Percentiles rank a stretch among this genome's conserved stretches.
Conservation (phyloP, 306 rosid genomes). For the Cicer yamashitae region DNA sequence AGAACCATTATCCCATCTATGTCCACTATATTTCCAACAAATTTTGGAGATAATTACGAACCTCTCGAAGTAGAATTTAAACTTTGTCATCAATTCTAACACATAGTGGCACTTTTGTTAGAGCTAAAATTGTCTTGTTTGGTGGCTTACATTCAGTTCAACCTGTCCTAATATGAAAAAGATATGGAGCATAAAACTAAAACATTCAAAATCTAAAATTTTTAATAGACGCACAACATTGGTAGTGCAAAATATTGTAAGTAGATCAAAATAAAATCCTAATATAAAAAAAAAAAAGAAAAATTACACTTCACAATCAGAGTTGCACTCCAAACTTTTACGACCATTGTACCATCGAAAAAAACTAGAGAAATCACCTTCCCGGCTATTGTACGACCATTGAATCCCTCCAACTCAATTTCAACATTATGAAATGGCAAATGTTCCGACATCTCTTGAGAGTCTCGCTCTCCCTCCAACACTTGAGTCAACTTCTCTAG, state of each 20-base stretch:
- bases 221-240: background rate
- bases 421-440: slow-evolving; percentile 94
- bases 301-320: background rate
- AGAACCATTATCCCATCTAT: too few species aligned
- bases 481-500: slow-evolving; percentile 83
- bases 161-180: background rate
- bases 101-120: background rate
- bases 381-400: slow-evolving; percentile 87
- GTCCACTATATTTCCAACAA: too few species aligned
- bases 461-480: slow-evolving; percentile 85
- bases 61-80: background rate
- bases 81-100: background rate
- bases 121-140: background rate
- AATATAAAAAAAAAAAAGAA: background rate
- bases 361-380: slow-evolving; percentile 59
- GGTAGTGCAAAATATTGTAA: slow-evolving; percentile 1
- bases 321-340: slow-evolving; percentile 18
- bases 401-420: slow-evolving; percentile 83
- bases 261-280: slow-evolving; percentile 22
- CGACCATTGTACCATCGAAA: slow-evolving; percentile 4
- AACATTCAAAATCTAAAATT: slow-evolving; percentile 17
- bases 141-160: background rate
- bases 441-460: slow-evolving; percentile 83
- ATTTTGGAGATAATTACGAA: too few species aligned
- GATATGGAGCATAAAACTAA: background rate